Evolutionary conservation across 2,329 filamentous ascomycete genomes (phyloP), one percentile per base, ranked within the genome.

Genomic region (Arthrobotrys sphaeroides): DNA sequence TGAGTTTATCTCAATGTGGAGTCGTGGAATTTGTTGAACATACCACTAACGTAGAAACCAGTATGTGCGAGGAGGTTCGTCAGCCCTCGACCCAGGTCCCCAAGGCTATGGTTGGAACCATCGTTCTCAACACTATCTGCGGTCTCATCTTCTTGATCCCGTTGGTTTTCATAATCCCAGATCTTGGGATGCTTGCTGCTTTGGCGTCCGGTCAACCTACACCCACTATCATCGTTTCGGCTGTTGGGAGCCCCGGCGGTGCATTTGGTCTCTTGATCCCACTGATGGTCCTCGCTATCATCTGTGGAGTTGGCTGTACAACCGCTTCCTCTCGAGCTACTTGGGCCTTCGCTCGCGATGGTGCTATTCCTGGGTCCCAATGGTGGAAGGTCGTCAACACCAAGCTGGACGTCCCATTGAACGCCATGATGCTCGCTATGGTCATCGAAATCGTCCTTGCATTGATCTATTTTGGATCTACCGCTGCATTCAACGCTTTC

Each of bases 1-100:
- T 90, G 83, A 85, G 88, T 85, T 55, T 49, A 22, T 18, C 31
- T 16, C 26, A 70, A 59, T 55, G 64, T 73, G 40, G 68, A 59
- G 51, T 73, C 78, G 60, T 22, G 38, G 16, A 26, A n/a, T n/a
- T 43, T 51, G 31, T 59, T 49, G 47, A 43, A 28, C 7, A 2
- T 40, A 28, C 28, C 12, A 40, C 38, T 61, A 61, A 67, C n/a
- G 4, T 22, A 36, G 28, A 42, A n/a, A 31, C 16, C 49, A 90
- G 87, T 77, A 92, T 91, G 90, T 91, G 89, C 79, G 90, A 92
- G 82, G 90, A 92, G 81, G 89, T 91, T 10, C 85, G 86, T 80
- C 83, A 88, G 53, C 90, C 90, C 3, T 85, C 88, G 0, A 87
- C 85, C 1, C 90, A 91, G 81, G 89, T 91, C 5, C 90, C 90